Conservation (phyloP, 148 eudicot genomes). For the Oxyria digyna region DNA sequence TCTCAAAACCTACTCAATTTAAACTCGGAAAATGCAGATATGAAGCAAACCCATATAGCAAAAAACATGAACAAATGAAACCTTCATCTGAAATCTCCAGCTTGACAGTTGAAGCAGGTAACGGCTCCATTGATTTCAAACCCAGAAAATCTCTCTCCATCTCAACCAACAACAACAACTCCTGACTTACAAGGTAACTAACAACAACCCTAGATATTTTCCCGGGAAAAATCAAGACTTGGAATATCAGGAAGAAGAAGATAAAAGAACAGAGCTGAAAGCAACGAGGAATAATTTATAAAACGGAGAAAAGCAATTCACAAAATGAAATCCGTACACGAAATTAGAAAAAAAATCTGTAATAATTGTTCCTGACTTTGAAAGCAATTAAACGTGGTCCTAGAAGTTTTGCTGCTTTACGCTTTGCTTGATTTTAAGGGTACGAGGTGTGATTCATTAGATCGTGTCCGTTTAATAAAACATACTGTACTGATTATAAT, state of each 20-base stretch:
- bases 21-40: not conserved
- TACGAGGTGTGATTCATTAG: not conserved
- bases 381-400: not conserved
- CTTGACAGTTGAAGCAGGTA: constrained; percentile 3
- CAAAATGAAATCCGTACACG: too few species aligned
- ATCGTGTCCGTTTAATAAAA: not conserved
- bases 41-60: not conserved
- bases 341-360: not conserved
- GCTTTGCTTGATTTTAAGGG: not conserved
- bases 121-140: constrained; percentile 5
- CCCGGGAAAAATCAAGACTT: not conserved
- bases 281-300: not conserved
- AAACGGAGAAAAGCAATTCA: too few species aligned
- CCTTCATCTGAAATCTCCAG: constrained; percentile 3
- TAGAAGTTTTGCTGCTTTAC: not conserved
- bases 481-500: too few species aligned
- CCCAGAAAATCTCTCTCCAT: constrained; percentile 11
- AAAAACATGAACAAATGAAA: not conserved
- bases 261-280: not conserved
- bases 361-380: not conserved
- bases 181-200: not conserved
- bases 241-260: not conserved
- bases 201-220: too few species aligned
- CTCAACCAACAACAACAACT: not conserved
- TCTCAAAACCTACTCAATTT: not conserved